These are phyloP conservation scores for Trichoderma koningii DNA, from an alignment of 2,329 filamentous ascomycete species.

Conservation along the genomic window DNA sequence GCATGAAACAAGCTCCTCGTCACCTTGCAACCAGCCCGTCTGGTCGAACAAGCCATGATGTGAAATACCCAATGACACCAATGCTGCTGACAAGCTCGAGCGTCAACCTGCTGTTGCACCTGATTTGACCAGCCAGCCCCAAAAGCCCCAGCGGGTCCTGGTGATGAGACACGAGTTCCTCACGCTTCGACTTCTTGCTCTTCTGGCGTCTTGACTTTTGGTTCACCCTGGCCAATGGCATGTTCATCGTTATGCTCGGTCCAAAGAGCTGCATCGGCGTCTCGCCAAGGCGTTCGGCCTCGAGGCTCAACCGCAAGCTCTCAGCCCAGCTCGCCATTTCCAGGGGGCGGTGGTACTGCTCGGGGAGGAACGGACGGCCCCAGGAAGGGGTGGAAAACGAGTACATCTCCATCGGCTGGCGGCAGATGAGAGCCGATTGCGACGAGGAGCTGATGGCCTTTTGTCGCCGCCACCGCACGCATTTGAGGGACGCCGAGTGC, in stretches of 20 bases:
- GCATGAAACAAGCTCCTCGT: background rate
- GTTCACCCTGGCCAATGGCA: slow-evolving; percentile 26
- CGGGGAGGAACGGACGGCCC: slow-evolving; percentile 28
- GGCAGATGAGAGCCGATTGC: slow-evolving; percentile 29
- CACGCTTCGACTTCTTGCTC: slow-evolving; percentile 20
- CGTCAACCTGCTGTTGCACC: slow-evolving; percentile 64
- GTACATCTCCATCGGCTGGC: slow-evolving; percentile 17
- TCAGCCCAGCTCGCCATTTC: slow-evolving; percentile 45
- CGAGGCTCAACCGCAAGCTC: slow-evolving; percentile 41
- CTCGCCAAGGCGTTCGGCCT: slow-evolving; percentile 37
- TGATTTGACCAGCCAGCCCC: slow-evolving; percentile 66
- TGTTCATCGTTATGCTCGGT: slow-evolving; percentile 1
- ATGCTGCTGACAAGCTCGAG: slow-evolving; percentile 74
- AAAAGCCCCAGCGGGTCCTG: slow-evolving; percentile 81
- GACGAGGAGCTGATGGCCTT: slow-evolving; percentile 30
- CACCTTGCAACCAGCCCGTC: slow-evolving; percentile 27
- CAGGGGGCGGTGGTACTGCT: slow-evolving; percentile 38
- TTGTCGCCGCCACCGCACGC: slow-evolving; percentile 67
- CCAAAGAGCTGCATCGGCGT: slow-evolving; percentile 16
- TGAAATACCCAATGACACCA: slow-evolving; percentile 71
- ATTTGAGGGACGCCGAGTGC: slow-evolving; percentile 80
- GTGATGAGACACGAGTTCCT: slow-evolving; percentile 37
- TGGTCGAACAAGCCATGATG: slow-evolving; percentile 58
- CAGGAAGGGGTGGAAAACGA: slow-evolving; percentile 6
- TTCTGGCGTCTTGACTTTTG: slow-evolving; percentile 9